Evolutionary conservation across 176 grass and related monocot species (phyloP).

Genomic region (Cenchrus americanus): DNA sequence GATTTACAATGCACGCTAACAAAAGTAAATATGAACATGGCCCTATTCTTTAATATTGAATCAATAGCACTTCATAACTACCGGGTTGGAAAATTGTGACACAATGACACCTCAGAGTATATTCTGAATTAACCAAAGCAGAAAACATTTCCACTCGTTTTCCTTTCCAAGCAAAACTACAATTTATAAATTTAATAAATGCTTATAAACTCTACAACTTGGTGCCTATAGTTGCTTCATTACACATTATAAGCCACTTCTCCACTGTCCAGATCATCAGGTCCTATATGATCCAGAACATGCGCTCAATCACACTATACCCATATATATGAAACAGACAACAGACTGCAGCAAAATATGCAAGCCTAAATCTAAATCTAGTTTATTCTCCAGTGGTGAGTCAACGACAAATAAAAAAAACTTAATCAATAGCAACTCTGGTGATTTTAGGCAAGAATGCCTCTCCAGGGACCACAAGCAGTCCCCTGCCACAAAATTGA

Average conservation of each 20-base stretch:
- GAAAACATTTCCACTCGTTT: neutral
- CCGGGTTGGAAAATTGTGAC: neutral
- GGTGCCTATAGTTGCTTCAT: neutral
- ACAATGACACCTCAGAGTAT: neutral
- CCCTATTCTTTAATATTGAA: neutral
- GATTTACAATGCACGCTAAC: neutral
- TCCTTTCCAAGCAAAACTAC: slow-evolving; percentile 4
- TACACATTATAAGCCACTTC: neutral
- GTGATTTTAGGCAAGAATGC: neutral
- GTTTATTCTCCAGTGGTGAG: neutral
- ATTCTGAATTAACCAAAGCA: neutral
- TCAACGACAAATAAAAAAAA: neutral
- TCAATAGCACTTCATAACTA: neutral
- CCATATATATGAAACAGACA: neutral
- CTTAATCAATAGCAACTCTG: neutral
- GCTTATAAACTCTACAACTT: neutral
- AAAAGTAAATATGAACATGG: neutral
- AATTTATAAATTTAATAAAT: neutral
- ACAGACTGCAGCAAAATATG: neutral
- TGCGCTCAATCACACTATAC: neutral
- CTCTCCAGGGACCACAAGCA: too few species aligned
- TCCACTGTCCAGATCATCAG: neutral
- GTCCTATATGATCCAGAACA: neutral
- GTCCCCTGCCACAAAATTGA: neutral
- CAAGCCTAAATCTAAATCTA: neutral